phyloP scores from a whole-genome alignment of 768 basidiomycete species.

The Rossbeevera mucosa region DNA sequence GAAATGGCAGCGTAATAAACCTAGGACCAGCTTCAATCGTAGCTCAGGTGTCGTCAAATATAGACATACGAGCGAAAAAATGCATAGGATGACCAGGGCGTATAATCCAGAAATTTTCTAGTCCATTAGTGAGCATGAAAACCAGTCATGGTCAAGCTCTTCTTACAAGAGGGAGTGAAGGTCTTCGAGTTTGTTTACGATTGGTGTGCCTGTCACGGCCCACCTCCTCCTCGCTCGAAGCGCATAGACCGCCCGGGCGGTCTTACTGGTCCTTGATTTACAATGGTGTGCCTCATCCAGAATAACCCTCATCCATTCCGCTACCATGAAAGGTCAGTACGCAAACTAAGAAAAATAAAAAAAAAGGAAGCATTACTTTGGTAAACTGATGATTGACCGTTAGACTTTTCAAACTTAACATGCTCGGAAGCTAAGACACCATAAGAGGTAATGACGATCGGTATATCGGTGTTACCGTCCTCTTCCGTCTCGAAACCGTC shows the following conservation, averaged over 20 bases:
- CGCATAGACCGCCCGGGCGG: constrained; percentile 84
- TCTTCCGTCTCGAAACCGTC: constrained; percentile 55
- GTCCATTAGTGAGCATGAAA: constrained; percentile 5
- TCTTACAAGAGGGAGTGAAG: constrained; percentile 81
- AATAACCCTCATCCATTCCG: constrained; percentile 76
- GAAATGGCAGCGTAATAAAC: constrained; percentile 89
- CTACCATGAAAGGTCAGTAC: constrained; percentile 34
- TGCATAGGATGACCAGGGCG: constrained; percentile 75
- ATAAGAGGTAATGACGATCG: constrained; percentile 89
- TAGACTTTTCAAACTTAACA: constrained; percentile 59
- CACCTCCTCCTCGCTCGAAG: constrained; percentile 75
- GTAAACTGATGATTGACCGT: constrained; percentile 54
- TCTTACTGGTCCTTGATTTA: constrained; percentile 85
- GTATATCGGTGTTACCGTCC: constrained; percentile 48
- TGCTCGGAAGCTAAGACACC: constrained; percentile 89
- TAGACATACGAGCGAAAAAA: constrained; percentile 81
- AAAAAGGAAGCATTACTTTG: constrained; percentile 49
- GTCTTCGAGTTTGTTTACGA: constrained; percentile 91
- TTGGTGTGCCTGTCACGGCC: constrained; percentile 94
- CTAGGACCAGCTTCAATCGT: constrained; percentile 34
- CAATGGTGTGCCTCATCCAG: constrained; percentile 95
- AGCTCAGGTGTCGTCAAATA: neutral
- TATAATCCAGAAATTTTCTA: constrained; percentile 74
- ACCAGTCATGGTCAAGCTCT: constrained; percentile 35
- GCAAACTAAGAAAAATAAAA: neutral